phyloP scores from a whole-genome alignment of 1,284 basidiomycete species.

The Entoloma clypeatum region DNA sequence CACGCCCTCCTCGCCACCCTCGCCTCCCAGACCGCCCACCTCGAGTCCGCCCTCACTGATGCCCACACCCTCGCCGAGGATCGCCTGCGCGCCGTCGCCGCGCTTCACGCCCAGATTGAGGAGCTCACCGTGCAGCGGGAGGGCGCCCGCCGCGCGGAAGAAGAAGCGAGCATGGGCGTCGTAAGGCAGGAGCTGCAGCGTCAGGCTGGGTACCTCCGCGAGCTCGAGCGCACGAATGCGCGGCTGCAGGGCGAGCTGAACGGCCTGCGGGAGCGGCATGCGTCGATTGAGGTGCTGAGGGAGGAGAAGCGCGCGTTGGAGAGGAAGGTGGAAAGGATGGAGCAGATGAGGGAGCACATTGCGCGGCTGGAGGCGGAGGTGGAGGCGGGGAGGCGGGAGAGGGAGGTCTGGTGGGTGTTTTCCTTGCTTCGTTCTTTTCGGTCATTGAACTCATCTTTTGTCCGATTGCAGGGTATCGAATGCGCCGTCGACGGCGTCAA shows the following conservation, averaged over 20 bases:
- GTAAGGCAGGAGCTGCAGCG: conserved; percentile 61
- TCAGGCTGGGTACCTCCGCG: conserved; percentile 57
- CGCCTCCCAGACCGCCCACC: conserved; percentile 37
- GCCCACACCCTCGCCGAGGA: conserved; percentile 39
- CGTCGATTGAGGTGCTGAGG: conserved; percentile 63
- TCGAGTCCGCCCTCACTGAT: conserved; percentile 44
- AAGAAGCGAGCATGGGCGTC: conserved; percentile 51
- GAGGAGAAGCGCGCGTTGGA: conserved; percentile 74
- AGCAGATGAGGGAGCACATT: conserved; percentile 55
- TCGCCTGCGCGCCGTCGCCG: conserved; percentile 36
- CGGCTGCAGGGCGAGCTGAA: conserved; percentile 53
- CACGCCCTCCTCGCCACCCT: conserved; percentile 47
- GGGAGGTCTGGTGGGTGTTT: conserved; percentile 48
- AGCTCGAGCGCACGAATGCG: conserved; percentile 61
- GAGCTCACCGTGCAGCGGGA: conserved; percentile 30
- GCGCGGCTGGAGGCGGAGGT: conserved; percentile 60
- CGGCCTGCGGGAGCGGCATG: conserved; percentile 49
- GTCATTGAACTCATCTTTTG: neutral
- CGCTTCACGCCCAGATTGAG: conserved; percentile 47
- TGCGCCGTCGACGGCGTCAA: conserved; percentile 35
- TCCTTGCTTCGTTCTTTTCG: neutral
- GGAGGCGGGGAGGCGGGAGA: conserved; percentile 50
- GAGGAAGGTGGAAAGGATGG: conserved; percentile 47
- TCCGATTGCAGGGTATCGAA: conserved; percentile 36
- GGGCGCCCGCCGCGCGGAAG: conserved; percentile 22